Percentiles rank a stretch among this genome's conserved stretches.
phyloP scores from a whole-genome alignment of 2,329 filamentous ascomycete species.

The Alternaria sp. region DNA sequence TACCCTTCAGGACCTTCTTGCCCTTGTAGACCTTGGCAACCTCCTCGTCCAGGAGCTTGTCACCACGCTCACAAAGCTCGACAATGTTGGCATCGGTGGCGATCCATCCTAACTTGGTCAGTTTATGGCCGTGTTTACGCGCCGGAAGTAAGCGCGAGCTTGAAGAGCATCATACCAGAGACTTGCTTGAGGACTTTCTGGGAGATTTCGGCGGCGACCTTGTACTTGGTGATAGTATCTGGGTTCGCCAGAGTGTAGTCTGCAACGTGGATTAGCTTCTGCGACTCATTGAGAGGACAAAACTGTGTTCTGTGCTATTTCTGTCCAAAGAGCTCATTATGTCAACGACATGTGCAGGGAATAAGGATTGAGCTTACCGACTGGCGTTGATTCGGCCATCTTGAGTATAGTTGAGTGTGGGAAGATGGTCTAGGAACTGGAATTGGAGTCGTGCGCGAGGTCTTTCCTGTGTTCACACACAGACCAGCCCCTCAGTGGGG shows the following conservation, averaged over 20 bases:
- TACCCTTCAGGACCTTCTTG: conserved; percentile 95
- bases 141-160: conserved; percentile 3
- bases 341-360: background rate
- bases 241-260: conserved; percentile 91
- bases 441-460: conserved; percentile 36
- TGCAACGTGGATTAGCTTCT: conserved; percentile 54
- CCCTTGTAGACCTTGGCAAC: conserved; percentile 96
- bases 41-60: conserved; percentile 93
- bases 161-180: conserved; percentile 56
- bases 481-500: conserved; percentile 47
- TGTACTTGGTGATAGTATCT: conserved; percentile 98
- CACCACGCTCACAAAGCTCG: conserved; percentile 92
- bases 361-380: conserved; percentile 36
- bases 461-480: conserved; percentile 42
- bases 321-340: conserved; percentile 4
- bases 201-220: conserved; percentile 92
- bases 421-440: conserved; percentile 34
- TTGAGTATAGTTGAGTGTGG: conserved; percentile 38
- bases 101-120: conserved; percentile 66
- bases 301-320: conserved; percentile 21
- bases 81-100: conserved; percentile 91
- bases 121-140: conserved; percentile 20
- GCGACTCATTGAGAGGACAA: conserved; percentile 30
- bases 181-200: conserved; percentile 94
- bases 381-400: conserved; percentile 48